Evolutionary conservation across 163 green algal genomes (phyloP), one percentile per base, ranked within the genome.

Genomic region (Chloroidium sp.): DNA sequence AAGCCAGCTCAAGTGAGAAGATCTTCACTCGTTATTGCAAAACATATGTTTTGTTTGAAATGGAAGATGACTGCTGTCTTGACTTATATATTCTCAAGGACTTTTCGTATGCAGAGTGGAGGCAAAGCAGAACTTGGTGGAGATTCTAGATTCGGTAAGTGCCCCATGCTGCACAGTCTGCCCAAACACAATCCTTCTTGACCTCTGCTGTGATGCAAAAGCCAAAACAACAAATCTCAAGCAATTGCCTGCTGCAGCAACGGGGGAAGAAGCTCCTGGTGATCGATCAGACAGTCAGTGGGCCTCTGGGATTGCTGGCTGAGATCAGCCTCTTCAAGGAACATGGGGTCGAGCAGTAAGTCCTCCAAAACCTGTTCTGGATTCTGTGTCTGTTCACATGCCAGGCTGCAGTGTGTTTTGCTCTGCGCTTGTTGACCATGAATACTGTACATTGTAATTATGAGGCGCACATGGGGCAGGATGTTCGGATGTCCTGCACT

Each of bases 201-300:
- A 3, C 57, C 8, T 13, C 36, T 4, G 1, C 76, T 61, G 3
- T 79, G 76, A 36, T 77, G 4, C 68, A 62, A 2, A 79, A 8
- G 8, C 6, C 60, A 79, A 57, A 76, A 69, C 3, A 2, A 58
- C 61, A 3, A 62, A 59, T 58, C 2, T 62, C 69, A 14, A 60
- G 8, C 69, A 6, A 10, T 76, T 6, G 67, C 69, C 36, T 4
- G 4, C 8, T 72, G 75, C 87, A 94, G 91, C 82, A 89, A 4
- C 88, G 90, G 4, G 92, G 92, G 12, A 90, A 90, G 84, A 97
- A 97, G 84, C 85, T 90, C 1, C 83, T 97, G 75, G 80, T 97
- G 4, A 85, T 97, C n/a, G 92, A 97, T 80, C 85, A 85, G 0
- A 78, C 81, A 0, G 84, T 95, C 75, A 90, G 82, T 62, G 85